Percentiles rank a stretch among this genome's conserved stretches.
These are phyloP conservation scores for Metschnikowia gelsemii DNA, from an alignment of 805 yeast genomes.

Conservation along the genomic window DNA sequence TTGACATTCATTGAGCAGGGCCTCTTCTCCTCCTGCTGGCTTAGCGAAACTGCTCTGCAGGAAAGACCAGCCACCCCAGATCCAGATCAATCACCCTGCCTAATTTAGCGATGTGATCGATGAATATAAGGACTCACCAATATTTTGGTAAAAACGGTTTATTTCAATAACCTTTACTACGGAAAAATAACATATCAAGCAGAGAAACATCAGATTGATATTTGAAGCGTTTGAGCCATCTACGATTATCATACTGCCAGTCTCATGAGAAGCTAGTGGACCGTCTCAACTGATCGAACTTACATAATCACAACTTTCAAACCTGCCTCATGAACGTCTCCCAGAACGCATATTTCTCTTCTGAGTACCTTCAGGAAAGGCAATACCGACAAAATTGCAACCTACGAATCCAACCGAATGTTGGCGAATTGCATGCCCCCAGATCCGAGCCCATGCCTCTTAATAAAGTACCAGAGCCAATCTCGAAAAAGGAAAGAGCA, in stretches of 20 bases:
- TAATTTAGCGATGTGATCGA: conserved; percentile 4
- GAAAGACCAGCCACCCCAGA: conserved; percentile 12
- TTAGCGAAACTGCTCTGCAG: conserved; percentile 1
- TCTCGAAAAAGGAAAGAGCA: background rate
- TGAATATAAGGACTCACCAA: background rate
- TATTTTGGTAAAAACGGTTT: too few species aligned
- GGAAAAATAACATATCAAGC: too few species aligned
- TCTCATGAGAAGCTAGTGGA: background rate
- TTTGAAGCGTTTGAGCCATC: too few species aligned
- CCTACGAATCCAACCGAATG: background rate
- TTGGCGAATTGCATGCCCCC: background rate
- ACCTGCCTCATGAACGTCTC: conserved; percentile 41
- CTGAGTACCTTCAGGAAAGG: conserved; percentile 29
- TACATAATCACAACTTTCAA: too few species aligned
- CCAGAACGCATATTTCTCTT: conserved; percentile 40
- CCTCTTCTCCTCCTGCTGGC: background rate
- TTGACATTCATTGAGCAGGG: too few species aligned
- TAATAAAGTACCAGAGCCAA: background rate
- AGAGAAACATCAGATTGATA: too few species aligned
- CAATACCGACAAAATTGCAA: background rate
- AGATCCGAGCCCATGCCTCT: background rate
- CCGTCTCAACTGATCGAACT: background rate
- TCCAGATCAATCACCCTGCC: conserved; percentile 10
- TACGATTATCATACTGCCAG: background rate
- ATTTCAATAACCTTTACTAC: too few species aligned